Evolutionary conservation across 495 filamentous ascomycete genomes (phyloP).

Genomic region (Aspergillus campestris): DNA sequence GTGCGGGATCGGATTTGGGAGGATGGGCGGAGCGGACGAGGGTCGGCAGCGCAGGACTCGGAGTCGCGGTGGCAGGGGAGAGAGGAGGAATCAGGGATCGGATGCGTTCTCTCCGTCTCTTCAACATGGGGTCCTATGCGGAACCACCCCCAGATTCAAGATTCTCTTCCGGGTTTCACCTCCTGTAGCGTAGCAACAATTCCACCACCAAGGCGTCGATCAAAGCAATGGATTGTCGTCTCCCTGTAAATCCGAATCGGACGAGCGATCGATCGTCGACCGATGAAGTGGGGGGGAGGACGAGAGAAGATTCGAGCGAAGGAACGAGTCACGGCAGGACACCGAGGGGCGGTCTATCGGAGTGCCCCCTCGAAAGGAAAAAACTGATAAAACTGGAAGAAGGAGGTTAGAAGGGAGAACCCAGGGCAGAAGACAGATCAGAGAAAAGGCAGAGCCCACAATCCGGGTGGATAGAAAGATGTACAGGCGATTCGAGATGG

Average conservation of each 20-base stretch:
- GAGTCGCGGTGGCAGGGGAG: slow-evolving; percentile 15
- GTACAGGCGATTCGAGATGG: slow-evolving; percentile 17
- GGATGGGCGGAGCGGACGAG: slow-evolving; percentile 16
- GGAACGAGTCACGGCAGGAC: slow-evolving; percentile 21
- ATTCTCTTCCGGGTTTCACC: slow-evolving; percentile 5
- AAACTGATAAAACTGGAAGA: slow-evolving; percentile 9
- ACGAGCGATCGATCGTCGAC: slow-evolving; percentile 6
- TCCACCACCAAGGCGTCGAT: slow-evolving; percentile 7
- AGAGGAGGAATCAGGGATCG: slow-evolving; percentile 33
- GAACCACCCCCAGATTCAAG: slow-evolving; percentile 23
- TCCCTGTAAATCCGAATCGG: background rate
- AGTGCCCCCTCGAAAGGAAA: slow-evolving; percentile 3
- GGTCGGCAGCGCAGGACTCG: slow-evolving; percentile 12
- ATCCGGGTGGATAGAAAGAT: slow-evolving; percentile 1
- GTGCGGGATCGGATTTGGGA: slow-evolving; percentile 24
- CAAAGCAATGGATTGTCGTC: slow-evolving; percentile 1
- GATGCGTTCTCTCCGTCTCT: slow-evolving; percentile 44
- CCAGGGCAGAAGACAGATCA: slow-evolving; percentile 7
- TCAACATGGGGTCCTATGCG: slow-evolving; percentile 40
- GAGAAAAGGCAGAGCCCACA: slow-evolving; percentile 6
- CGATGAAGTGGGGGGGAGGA: slow-evolving; percentile 22
- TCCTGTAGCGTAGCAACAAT: background rate
- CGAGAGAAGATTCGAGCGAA: slow-evolving; percentile 16
- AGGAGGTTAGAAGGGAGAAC: slow-evolving; percentile 9
- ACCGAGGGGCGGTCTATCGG: too few relatives aligned